phyloP scores from a whole-genome alignment of 345 rosid genomes.

The Eutrema japonicum region DNA sequence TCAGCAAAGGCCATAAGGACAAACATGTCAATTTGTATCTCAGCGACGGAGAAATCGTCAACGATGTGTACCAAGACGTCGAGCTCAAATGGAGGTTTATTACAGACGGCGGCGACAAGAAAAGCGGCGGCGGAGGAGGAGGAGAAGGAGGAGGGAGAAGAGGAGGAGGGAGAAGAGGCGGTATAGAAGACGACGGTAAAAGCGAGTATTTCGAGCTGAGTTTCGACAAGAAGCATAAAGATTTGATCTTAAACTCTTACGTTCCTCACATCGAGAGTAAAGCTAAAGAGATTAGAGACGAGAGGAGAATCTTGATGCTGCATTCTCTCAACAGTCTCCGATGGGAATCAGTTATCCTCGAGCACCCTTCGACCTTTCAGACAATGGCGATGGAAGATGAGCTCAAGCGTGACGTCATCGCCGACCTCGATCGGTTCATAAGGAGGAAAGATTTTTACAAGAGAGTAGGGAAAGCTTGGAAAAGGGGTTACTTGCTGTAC shows the following conservation, averaged over 20 bases:
- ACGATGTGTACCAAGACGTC: conserved; percentile 50
- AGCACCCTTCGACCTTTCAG: conserved; percentile 73
- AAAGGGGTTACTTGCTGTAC: conserved; percentile 69
- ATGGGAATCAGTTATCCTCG: conserved; percentile 65
- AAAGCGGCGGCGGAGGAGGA: conserved; percentile 25
- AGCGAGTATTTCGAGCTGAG: conserved; percentile 53
- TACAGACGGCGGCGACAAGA: conserved; percentile 33
- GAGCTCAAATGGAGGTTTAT: conserved; percentile 57
- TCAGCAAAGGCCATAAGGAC: conserved; percentile 55
- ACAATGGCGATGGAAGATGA: conserved; percentile 65
- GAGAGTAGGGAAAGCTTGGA: conserved; percentile 71
- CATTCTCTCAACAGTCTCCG: conserved; percentile 46
- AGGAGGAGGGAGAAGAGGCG: conserved; percentile 24
- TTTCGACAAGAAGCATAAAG: conserved; percentile 57
- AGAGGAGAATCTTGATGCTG: conserved; percentile 54
- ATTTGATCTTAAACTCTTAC: conserved; percentile 52
- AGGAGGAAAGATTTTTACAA: conserved; percentile 64
- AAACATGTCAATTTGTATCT: conserved; percentile 55
- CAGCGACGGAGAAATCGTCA: conserved; percentile 53
- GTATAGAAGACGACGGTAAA: conserved; percentile 27
- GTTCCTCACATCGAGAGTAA: conserved; percentile 47
- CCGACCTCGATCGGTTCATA: conserved; percentile 60
- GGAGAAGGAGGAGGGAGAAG: conserved; percentile 26
- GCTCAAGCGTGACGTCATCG: conserved; percentile 48
- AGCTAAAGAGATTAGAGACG: conserved; percentile 42